Evolutionary conservation across 805 yeast species (phyloP).

Genomic region (Saccharomycopsis amapae): DNA sequence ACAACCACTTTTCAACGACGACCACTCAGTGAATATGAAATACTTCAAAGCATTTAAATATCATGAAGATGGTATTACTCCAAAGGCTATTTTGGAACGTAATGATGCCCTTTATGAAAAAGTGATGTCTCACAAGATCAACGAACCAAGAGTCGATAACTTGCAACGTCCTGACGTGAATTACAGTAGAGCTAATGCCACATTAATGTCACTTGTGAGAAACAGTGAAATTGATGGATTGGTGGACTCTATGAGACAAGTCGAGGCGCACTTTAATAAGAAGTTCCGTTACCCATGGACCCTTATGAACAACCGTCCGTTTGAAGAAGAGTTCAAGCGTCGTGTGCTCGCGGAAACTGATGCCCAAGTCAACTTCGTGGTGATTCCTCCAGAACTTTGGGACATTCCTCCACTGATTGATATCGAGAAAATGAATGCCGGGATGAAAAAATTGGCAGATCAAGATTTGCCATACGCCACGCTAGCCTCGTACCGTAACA

Average conservation of each 20-base stretch:
- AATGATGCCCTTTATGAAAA: slow-evolving; percentile 36
- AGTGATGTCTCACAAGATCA: slow-evolving; percentile 33
- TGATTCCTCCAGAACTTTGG: slow-evolving; percentile 43
- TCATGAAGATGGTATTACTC: slow-evolving; percentile 16
- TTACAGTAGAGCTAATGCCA: slow-evolving; percentile 53
- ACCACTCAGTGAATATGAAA: slow-evolving; percentile 15
- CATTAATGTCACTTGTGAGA: slow-evolving; percentile 52
- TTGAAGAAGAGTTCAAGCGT: slow-evolving; percentile 41
- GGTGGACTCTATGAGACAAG: slow-evolving; percentile 40
- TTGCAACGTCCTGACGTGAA: slow-evolving; percentile 24
- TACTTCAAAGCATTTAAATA: slow-evolving; percentile 19
- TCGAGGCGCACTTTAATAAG: slow-evolving; percentile 49
- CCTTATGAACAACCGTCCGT: slow-evolving; percentile 53
- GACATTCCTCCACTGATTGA: slow-evolving; percentile 53
- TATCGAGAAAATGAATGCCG: slow-evolving; percentile 33
- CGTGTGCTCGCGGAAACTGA: slow-evolving; percentile 33
- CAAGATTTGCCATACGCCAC: slow-evolving; percentile 52
- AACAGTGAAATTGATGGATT: slow-evolving; percentile 43
- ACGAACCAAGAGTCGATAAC: slow-evolving; percentile 42
- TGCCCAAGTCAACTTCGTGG: slow-evolving; percentile 24
- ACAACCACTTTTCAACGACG: slow-evolving; percentile 21
- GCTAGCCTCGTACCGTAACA: slow-evolving; percentile 51
- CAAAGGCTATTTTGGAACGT: slow-evolving; percentile 20
- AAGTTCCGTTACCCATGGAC: slow-evolving; percentile 68
- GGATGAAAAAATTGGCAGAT: slow-evolving; percentile 35